Percentiles rank a stretch among this genome's conserved stretches.
phyloP scores from a whole-genome alignment of 164 flowering plant species.

The Magnolia sinica region DNA sequence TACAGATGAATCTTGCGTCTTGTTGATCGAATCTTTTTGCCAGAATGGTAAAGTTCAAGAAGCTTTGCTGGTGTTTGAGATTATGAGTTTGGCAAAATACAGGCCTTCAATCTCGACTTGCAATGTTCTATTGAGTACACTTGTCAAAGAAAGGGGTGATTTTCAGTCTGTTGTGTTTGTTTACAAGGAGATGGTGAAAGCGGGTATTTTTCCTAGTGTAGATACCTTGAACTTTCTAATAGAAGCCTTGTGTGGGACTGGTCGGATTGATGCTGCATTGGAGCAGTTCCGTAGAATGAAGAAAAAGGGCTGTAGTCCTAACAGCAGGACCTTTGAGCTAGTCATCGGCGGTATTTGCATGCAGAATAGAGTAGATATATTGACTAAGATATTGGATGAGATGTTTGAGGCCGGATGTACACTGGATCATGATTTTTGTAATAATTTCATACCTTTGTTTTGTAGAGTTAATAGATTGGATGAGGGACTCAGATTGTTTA shows the following conservation, averaged over 20 bases:
- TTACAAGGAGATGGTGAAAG: constrained; percentile 79
- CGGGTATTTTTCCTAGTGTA: constrained; percentile 48
- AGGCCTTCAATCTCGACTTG: constrained; percentile 32
- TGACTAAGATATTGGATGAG: constrained; percentile 34
- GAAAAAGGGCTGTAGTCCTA: constrained; percentile 61
- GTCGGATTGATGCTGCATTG: constrained; percentile 40
- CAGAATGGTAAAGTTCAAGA: constrained; percentile 35
- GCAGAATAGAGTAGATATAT: constrained; percentile 37
- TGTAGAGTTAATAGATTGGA: constrained; percentile 36
- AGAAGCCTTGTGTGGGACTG: constrained; percentile 46
- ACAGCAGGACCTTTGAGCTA: constrained; percentile 53
- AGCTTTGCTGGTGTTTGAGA: constrained; percentile 43
- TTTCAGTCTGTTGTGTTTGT: constrained; percentile 46
- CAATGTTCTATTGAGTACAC: constrained; percentile 44
- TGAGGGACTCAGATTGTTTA: constrained; percentile 37
- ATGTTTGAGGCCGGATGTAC: constrained; percentile 35
- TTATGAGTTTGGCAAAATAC: constrained; percentile 41
- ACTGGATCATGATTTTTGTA: constrained; percentile 36
- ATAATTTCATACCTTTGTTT: constrained; percentile 40
- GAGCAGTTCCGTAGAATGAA: constrained; percentile 61
- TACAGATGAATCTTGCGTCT: constrained; percentile 31
- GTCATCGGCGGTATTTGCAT: constrained; percentile 41
- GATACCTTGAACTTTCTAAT: constrained; percentile 56
- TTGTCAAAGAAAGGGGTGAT: constrained; percentile 46
- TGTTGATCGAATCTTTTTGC: constrained; percentile 39